Evolutionary conservation across 352 stramenopile species (phyloP).

Genomic region (Elongisporangium anandrum): DNA sequence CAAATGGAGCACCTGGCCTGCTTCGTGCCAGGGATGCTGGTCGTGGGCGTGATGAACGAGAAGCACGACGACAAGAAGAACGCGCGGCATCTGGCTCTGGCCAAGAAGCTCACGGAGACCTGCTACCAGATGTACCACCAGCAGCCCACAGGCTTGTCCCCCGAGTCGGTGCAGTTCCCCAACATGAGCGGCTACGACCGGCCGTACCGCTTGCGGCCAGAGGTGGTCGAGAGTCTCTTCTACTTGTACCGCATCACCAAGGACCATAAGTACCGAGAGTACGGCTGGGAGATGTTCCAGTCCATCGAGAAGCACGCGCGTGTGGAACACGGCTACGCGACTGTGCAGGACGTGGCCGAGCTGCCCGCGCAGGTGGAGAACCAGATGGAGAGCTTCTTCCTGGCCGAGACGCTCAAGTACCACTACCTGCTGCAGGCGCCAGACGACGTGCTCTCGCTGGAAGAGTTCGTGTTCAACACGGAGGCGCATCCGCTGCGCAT

Average conservation of each 20-base stretch:
- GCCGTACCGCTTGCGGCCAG: slow-evolving; percentile 90
- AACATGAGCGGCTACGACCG: slow-evolving; percentile 25
- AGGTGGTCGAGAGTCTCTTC: slow-evolving; percentile 92
- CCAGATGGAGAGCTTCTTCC: slow-evolving; percentile 87
- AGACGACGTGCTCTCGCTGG: slow-evolving; percentile 66
- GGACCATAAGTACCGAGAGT: slow-evolving; percentile 88
- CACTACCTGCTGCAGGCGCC: slow-evolving; percentile 85
- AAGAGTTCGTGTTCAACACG: slow-evolving; percentile 92
- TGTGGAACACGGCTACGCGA: slow-evolving; percentile 77
- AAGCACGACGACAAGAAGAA: slow-evolving; percentile 40
- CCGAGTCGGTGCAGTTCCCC: slow-evolving; percentile 86
- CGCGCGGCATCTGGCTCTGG: slow-evolving; percentile 59
- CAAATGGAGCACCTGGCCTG: slow-evolving; percentile 95
- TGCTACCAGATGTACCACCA: slow-evolving; percentile 92
- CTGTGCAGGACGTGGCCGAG: slow-evolving; percentile 22
- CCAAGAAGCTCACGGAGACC: slow-evolving; percentile 77
- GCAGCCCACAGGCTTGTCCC: slow-evolving; percentile 84
- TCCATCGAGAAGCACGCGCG: slow-evolving; percentile 89
- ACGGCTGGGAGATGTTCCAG: slow-evolving; percentile 91
- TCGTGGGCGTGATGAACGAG: slow-evolving; percentile 67
- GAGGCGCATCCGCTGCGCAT: slow-evolving; percentile 85
- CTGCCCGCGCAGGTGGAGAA: slow-evolving; percentile 24
- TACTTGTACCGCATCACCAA: slow-evolving; percentile 91
- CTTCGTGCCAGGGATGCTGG: slow-evolving; percentile 90
- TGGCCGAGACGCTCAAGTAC: slow-evolving; percentile 93